Evolutionary conservation across 371 early-diverging fungal genomes (phyloP), one percentile per base, ranked within the genome.

Genomic region (Mortierella sp.): DNA sequence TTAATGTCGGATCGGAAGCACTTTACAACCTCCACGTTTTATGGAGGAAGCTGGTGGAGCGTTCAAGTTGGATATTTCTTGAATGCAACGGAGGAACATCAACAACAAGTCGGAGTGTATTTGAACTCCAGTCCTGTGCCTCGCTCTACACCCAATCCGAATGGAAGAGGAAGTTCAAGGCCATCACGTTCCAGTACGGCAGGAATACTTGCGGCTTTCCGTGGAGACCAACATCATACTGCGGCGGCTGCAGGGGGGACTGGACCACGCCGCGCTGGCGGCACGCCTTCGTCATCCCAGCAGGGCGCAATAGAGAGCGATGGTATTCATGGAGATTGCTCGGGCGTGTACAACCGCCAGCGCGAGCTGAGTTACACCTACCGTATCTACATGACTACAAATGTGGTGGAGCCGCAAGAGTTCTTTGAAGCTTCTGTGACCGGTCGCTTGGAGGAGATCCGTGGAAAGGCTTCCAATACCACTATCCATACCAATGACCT

Each of bases 1-100:
- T 46, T 74, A 10, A 64, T 74, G 68, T 68, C 76, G 7, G 76
- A 74, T 34, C 69, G 76, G 9, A 74, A 74, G 29, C 64, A 74
- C 37, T 74, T 74, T 37, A 74, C 76, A 9, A 64, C 54, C 45
- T 74, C 76, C 19, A 68, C 68, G 9, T 74, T 74, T 48, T 74
- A 74, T 57, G 76, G 60, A 1, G 76, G 76, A 9, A 74, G 76
- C 43, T 74, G 76, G 76, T 74, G 76, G 76, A 74, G 76, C 21
- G 68, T 74, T 31, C 76, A 74, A 25, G 76, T 74, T 3, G 68
- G 68, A 17, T 68, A 74, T 43, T 63, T 63, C 19, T 60, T 74
- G 19, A 63, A 63, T 50, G 21, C 60, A 16, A 60, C n/a, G n/a
- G n/a, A n/a, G n/a, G n/a, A n/a, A n/a, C n/a, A n/a, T n/a, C n/a